Conservation (phyloP, 108 stramenopile species). For the Cyclotella atomus region DNA sequence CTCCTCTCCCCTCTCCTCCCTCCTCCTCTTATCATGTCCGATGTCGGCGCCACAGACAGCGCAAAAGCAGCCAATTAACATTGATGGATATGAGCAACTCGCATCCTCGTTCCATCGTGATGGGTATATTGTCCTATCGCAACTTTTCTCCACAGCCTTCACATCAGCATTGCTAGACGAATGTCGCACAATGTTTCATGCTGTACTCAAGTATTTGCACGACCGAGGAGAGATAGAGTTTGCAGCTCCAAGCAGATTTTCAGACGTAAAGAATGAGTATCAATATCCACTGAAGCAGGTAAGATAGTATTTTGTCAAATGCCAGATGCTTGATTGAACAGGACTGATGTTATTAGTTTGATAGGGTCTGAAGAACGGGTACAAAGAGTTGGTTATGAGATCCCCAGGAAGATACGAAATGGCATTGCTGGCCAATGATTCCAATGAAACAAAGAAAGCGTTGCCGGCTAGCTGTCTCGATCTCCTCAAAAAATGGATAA, state of each 20-base stretch:
- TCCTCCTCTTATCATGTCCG: too few relatives aligned
- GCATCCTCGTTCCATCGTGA: not conserved
- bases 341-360: too few relatives aligned
- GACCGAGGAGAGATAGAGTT: not conserved
- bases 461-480: not conserved
- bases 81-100: not conserved
- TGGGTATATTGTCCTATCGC: not conserved
- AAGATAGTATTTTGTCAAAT: too few relatives aligned
- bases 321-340: too few relatives aligned
- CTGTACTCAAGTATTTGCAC: not conserved
- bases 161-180: not conserved
- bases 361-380: constrained; percentile 61
- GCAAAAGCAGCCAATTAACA: too few relatives aligned
- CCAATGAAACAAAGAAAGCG: constrained; percentile 8
- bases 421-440: constrained; percentile 42
- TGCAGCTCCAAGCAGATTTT: not conserved
- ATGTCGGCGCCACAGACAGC: too few relatives aligned
- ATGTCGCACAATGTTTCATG: not conserved
- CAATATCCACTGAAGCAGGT: constrained; percentile 42
- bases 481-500: constrained; percentile 2
- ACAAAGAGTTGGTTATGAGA: constrained; percentile 78
- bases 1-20: too few relatives aligned
- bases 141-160: not conserved
- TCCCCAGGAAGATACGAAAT: constrained; percentile 73
- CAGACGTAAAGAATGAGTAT: constrained; percentile 4